These are phyloP conservation scores for Linaria vulgaris DNA, from an alignment of 257 asterid species.

Conservation along the genomic window DNA sequence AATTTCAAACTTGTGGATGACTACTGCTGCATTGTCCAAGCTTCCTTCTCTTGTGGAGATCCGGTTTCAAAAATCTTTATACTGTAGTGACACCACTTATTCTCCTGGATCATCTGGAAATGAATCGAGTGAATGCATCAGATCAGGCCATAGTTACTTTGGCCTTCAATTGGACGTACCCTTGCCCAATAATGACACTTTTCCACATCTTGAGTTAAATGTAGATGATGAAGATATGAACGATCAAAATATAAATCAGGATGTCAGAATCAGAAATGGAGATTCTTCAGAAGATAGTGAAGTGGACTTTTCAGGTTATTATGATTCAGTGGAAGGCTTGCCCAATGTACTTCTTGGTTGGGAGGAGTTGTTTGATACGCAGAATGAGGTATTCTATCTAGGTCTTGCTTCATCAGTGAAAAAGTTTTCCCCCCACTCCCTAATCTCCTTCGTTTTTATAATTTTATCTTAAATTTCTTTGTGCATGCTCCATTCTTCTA, in stretches of 20 bases:
- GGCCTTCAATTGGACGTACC: slow-evolving; percentile 42
- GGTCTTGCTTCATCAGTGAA: slow-evolving; percentile 16
- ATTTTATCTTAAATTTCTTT: too few species aligned
- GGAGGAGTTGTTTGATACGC: slow-evolving; percentile 55
- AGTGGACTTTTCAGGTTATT: slow-evolving; percentile 62
- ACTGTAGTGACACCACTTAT: slow-evolving; percentile 32
- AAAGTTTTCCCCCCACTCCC: not conserved
- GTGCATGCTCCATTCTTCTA: not conserved
- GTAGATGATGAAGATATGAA: slow-evolving; percentile 46
- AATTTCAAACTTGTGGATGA: slow-evolving; percentile 85
- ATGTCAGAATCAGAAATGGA: slow-evolving; percentile 39
- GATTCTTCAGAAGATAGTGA: slow-evolving; percentile 82
- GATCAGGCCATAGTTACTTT: slow-evolving; percentile 35
- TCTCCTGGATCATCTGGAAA: slow-evolving; percentile 44
- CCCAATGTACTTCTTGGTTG: slow-evolving; percentile 49
- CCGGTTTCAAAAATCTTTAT: slow-evolving; percentile 65
- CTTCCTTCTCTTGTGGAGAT: slow-evolving; percentile 77
- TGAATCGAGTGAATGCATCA: slow-evolving; percentile 30
- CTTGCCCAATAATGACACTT: slow-evolving; percentile 38
- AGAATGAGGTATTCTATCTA: slow-evolving; percentile 56
- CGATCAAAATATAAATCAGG: slow-evolving; percentile 41
- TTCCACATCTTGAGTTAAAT: slow-evolving; percentile 35
- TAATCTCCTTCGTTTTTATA: slow-evolving; percentile 7
- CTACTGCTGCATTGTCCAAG: slow-evolving; percentile 72
- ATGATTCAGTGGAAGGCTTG: slow-evolving; percentile 35